Base-by-base conservation (phyloP, 805 yeast genomes). In the Alloascoidea africana region DNA sequence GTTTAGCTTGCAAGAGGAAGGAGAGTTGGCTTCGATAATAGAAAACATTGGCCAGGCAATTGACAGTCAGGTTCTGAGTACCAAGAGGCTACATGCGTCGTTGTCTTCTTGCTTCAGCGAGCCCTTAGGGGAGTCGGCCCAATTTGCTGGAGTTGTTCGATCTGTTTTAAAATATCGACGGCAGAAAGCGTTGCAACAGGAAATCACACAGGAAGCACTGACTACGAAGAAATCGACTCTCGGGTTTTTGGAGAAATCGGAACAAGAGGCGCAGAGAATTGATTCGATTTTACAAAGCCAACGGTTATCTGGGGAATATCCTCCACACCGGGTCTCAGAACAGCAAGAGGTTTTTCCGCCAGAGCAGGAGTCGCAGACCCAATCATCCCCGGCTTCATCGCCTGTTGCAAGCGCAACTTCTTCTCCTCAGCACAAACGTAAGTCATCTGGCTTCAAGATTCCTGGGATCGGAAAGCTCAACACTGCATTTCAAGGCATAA, bases 11-110 rank as follows among this genome's bases (percentile, higher is more conserved):
- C 78, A 75, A 44, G 62, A 60, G 41, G 45, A 49, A 17, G 50
- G 52, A 6, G 41, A 46, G 15, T 47, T 63, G 33, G 63, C 91
- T 1, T 50, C 73, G 3, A 63, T 75, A 2, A 66, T 84, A 42
- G 97, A 91, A 51, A 73, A 75, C 43, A 71, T 85, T 18, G 96
- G 97, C 1, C 86, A 82, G 49, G 79, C 86, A 1, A 76, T 83
- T 44, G 97, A 91, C 54, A 69, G 68, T 58, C 40, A 62, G 35
- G 65, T 63, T 49, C 52, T 72, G 43, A 51, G 73, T n/a, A 59
- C 74, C 43, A 61, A 73, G 46, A 52, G 66, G 1, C 60, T 78
- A 6, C 68, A 73, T 3, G 55, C 63, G 8, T 68, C 68, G 27
- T 54, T 78, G 36, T 72, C 70, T 37, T 65, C 73, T 1, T 71